Evolutionary conservation across 2,329 filamentous ascomycete species (phyloP), one percentile per base, ranked within the genome.

Genomic region (Aureobasidium pullulans): DNA sequence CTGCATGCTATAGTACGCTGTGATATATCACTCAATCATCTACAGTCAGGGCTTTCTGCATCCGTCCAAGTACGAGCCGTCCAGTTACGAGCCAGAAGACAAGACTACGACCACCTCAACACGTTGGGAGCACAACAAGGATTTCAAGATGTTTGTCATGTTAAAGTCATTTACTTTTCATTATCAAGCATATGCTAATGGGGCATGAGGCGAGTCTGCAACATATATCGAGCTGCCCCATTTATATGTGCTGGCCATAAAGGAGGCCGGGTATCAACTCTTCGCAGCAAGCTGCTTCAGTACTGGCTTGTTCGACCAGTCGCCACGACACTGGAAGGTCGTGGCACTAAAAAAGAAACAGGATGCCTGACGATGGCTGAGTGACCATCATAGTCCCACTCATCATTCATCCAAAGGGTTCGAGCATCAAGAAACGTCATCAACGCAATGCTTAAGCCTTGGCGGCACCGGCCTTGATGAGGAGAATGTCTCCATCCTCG

Each of bases 401-500:
- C 34, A 31, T 52, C 48, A 29, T 40, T 31, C 48, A 34, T 43
- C 37, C 50, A 32, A 34, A 9, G 13, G 5, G 10, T 36, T n/a
- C 19, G 46, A 48, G 46, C 23, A 29, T 40, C 6, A 8, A 9
- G 15, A 43, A 11, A 15, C 39, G 19, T 31, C 31, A 19, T 32
- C 9, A 15, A 44, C 8, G 36, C 13, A 10, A 15, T 59, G 56
- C 61, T 66, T 65, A 72, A 56, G 66, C 64, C 81, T 92, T 92
- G 66, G 88, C 88, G 56, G 88, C 88, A 77, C 88, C 89, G 34
- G 88, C 88, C 82, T 96, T 96, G 82, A 96, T 91, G 68, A 96
- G 83, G 66, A 96, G 73, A 67, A 87, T 84, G 71, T 87, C 90
- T 52, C 89, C 90, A 70, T 95, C 90, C 72, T 92, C 85, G 10